A percentile compares a stretch with the other conserved stretches of the same genome.
phyloP scores from a whole-genome alignment of 108 stramenopile species.

The Fragilaria crotonensis region DNA sequence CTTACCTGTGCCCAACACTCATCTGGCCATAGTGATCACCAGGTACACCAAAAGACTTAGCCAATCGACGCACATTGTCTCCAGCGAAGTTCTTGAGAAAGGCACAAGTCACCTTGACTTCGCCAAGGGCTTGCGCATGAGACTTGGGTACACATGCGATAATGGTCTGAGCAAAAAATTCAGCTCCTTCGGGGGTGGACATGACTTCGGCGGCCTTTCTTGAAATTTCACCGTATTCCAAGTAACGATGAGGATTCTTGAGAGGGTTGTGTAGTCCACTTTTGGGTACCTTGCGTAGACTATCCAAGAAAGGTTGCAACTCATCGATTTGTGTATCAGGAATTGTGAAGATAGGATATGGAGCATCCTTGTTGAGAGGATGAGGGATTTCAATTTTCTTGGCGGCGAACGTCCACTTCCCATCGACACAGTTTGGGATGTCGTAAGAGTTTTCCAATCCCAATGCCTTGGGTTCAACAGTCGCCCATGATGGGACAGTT shows the following conservation, averaged over 20 bases:
- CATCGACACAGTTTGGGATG: slow-evolving; percentile 68
- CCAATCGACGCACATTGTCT: slow-evolving; percentile 90
- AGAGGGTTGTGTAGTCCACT: slow-evolving; percentile 80
- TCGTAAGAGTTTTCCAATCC: slow-evolving; percentile 53
- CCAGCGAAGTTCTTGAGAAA: slow-evolving; percentile 89
- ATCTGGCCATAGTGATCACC: slow-evolving; percentile 96
- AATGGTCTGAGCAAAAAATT: slow-evolving; percentile 88
- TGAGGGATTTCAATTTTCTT: slow-evolving; percentile 54
- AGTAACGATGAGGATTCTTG: slow-evolving; percentile 84
- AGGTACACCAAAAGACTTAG: slow-evolving; percentile 79
- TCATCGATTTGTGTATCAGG: slow-evolving; percentile 69
- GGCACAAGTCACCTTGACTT: slow-evolving; percentile 77
- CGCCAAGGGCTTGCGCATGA: slow-evolving; percentile 86
- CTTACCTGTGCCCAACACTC: slow-evolving; percentile 67
- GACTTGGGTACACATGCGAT: slow-evolving; percentile 92
- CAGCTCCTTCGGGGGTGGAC: slow-evolving; percentile 61
- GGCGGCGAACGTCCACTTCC: slow-evolving; percentile 36
- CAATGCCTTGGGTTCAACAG: slow-evolving; percentile 61
- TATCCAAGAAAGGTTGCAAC: slow-evolving; percentile 71
- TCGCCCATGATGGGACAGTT: slow-evolving; percentile 66
- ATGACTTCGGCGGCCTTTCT: slow-evolving; percentile 74
- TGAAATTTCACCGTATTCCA: slow-evolving; percentile 80
- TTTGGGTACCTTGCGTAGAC: slow-evolving; percentile 70
- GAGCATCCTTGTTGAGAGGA: slow-evolving; percentile 54
- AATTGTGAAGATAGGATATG: slow-evolving; percentile 60